Conservation (phyloP, 192 early-diverging fungal species). For the Coemansia sp. region DNA sequence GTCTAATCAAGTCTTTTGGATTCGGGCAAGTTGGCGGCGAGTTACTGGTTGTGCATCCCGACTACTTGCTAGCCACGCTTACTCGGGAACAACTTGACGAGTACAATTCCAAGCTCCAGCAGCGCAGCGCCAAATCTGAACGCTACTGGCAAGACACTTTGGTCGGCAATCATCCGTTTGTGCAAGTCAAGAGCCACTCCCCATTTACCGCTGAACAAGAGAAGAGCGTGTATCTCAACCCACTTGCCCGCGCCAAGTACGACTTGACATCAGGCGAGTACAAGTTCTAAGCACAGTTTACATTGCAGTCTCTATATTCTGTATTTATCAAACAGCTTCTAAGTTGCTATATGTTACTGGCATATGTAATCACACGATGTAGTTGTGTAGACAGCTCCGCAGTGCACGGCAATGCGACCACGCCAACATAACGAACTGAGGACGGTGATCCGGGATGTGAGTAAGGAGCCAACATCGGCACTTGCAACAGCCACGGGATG, state of each 20-base stretch:
- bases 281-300: neutral
- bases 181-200: constrained; percentile 27
- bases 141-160: constrained; percentile 45
- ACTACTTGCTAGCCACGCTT: constrained; percentile 62
- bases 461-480: neutral
- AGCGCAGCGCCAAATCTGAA: constrained; percentile 6
- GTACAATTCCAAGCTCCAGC: constrained; percentile 21
- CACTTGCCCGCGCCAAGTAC: neutral
- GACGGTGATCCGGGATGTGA: neutral
- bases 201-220: constrained; percentile 29
- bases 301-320: no score
- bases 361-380: constrained; percentile 19
- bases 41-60: constrained; percentile 67
- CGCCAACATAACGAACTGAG: constrained; percentile 22
- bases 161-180: constrained; percentile 40
- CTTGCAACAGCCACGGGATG: constrained; percentile 36
- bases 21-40: constrained; percentile 74
- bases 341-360: neutral
- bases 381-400: constrained; percentile 34
- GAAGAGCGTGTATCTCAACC: constrained; percentile 4
- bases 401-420: constrained; percentile 48
- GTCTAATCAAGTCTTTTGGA: constrained; percentile 68
- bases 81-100: constrained; percentile 5
- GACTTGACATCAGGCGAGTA: neutral
- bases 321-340: neutral